Conservation (phyloP, 306 rosid species). For the Malus sieversii region DNA sequence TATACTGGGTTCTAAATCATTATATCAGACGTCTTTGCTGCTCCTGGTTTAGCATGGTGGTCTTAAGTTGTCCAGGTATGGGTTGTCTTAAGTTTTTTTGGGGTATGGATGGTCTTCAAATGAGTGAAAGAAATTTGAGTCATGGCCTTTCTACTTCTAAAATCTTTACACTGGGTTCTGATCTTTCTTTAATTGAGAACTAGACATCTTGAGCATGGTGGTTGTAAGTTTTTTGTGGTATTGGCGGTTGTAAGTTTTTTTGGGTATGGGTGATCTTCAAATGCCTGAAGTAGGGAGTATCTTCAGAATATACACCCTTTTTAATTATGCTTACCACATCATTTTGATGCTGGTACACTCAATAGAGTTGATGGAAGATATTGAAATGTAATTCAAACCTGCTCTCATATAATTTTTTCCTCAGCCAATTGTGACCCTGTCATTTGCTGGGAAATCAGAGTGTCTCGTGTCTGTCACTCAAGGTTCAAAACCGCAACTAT, state of each 20-base stretch:
- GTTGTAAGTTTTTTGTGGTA: too few relatives aligned
- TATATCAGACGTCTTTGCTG: not conserved
- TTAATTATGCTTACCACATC: not conserved
- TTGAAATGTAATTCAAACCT: not conserved
- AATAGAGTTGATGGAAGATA: not conserved
- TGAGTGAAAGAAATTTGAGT: too few relatives aligned
- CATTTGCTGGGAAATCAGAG: constrained; percentile 79
- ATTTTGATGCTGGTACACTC: not conserved
- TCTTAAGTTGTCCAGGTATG: not conserved
- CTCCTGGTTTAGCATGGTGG: not conserved
- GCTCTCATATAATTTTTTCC: not conserved
- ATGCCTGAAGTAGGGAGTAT: not conserved
- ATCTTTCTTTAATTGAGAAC: too few relatives aligned
- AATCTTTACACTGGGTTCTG: too few relatives aligned
- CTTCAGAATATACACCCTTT: not conserved
- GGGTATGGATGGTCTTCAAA: too few relatives aligned
- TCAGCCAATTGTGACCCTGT: constrained; percentile 62
- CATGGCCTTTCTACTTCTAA: too few relatives aligned
- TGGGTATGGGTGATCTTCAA: not conserved
- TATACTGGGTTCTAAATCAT: not conserved
- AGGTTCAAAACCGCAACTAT: constrained; percentile 67
- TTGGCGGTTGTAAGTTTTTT: too few relatives aligned
- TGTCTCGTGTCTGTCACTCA: constrained; percentile 56
- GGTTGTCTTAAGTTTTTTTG: too few relatives aligned
- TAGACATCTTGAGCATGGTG: too few relatives aligned